These are phyloP conservation scores for Aureobasidium melanogenum DNA, from an alignment of 2,329 filamentous ascomycete genomes.

Conservation along the genomic window DNA sequence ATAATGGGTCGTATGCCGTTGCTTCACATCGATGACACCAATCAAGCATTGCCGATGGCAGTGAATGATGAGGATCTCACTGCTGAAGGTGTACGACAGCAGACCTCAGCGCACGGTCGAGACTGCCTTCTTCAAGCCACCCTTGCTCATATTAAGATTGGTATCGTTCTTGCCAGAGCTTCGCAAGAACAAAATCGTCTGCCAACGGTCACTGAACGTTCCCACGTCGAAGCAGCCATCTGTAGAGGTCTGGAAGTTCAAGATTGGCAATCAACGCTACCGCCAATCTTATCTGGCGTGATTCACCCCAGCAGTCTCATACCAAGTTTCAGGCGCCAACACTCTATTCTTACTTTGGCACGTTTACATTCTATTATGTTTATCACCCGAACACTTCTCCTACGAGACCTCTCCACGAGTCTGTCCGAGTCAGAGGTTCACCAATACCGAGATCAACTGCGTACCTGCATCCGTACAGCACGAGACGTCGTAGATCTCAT, in stretches of 20 bases:
- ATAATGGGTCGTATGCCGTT: slow-evolving; percentile 30
- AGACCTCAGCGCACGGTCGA: slow-evolving; percentile 20
- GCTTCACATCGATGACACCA: slow-evolving; percentile 27
- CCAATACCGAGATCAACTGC: neutral
- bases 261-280: slow-evolving; percentile 39
- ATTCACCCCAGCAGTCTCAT: slow-evolving; percentile 37
- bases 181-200: slow-evolving; percentile 22
- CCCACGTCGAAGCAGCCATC: slow-evolving; percentile 23
- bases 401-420: slow-evolving; percentile 22
- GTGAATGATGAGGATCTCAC: slow-evolving; percentile 25
- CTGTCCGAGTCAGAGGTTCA: neutral
- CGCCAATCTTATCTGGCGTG: slow-evolving; percentile 35
- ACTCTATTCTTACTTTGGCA: slow-evolving; percentile 45
- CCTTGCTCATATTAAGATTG: slow-evolving; percentile 23
- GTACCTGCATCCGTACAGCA: neutral
- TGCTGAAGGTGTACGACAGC: slow-evolving; percentile 14
- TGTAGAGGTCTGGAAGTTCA: slow-evolving; percentile 35
- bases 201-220: slow-evolving; percentile 15
- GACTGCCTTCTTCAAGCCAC: slow-evolving; percentile 28
- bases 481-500: neutral
- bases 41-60: slow-evolving; percentile 21
- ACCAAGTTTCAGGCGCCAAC: slow-evolving; percentile 44
- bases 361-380: slow-evolving; percentile 50
- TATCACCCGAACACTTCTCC: slow-evolving; percentile 46
- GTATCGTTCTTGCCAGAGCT: slow-evolving; percentile 22